These are phyloP conservation scores for Podospora fimiseda DNA, from an alignment of 495 filamentous ascomycete species.

Conservation along the genomic window DNA sequence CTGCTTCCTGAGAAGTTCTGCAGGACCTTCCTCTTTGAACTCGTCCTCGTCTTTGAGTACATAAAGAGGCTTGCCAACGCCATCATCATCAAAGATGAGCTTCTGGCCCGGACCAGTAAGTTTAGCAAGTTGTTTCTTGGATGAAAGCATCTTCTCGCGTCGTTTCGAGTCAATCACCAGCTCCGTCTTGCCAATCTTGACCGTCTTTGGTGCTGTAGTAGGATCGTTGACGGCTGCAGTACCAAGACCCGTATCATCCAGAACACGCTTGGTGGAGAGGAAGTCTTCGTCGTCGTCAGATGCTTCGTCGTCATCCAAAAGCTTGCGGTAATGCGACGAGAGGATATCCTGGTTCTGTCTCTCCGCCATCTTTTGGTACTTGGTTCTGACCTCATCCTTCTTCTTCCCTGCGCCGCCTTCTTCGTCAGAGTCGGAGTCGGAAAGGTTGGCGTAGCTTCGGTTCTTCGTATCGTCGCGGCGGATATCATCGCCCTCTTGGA, in stretches of 20 bases:
- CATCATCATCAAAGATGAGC: conserved; percentile 88
- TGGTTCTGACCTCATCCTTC: conserved; percentile 62
- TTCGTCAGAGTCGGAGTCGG: conserved; percentile 37
- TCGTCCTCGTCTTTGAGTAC: conserved; percentile 76
- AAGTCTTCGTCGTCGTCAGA: conserved; percentile 62
- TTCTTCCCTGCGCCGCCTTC: conserved; percentile 54
- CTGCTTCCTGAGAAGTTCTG: conserved; percentile 62
- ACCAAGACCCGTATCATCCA: conserved; percentile 47
- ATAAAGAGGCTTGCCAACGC: conserved; percentile 74
- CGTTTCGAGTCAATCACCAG: conserved; percentile 87
- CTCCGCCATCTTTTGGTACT: conserved; percentile 96
- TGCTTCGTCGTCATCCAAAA: conserved; percentile 61
- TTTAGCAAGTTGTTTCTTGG: conserved; percentile 88
- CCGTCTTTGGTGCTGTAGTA: conserved; percentile 35
- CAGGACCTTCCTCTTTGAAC: conserved; percentile 67
- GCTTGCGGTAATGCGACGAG: conserved; percentile 81
- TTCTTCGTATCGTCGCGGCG: conserved; percentile 75
- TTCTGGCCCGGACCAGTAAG: conserved; percentile 78
- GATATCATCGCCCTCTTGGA: conserved; percentile 77
- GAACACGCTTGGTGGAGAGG: conserved; percentile 78
- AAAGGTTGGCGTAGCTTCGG: conserved; percentile 50
- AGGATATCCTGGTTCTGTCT: conserved; percentile 91
- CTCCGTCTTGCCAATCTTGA: conserved; percentile 50
- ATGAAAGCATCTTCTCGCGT: conserved; percentile 83
- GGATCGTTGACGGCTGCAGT: conserved; percentile 31